Evolutionary conservation across 2,329 filamentous ascomycete genomes (phyloP), one percentile per base, ranked within the genome.

Genomic region (Alternaria ventricosa): DNA sequence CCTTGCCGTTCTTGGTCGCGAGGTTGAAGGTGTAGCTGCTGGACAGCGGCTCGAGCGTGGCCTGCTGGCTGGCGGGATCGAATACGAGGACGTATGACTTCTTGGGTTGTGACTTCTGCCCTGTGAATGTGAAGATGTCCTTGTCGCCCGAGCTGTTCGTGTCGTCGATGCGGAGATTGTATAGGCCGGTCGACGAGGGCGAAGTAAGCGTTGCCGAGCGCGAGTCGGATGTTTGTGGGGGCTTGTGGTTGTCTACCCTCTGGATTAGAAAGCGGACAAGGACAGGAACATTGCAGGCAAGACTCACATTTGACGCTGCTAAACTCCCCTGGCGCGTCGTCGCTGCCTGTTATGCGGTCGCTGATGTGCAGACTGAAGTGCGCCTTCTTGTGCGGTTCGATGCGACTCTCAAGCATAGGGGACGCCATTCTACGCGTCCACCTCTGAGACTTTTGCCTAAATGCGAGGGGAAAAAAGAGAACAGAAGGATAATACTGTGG

Each of bases 1-100:
- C 88, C 28, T 87, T 86, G 57, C 85, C 80, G 69, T 92, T 88
- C 51, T 87, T 3, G 91, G 92, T 13, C 89, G 89, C 59, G 86
- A 97, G 82, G 79, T 97, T 97, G 90, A 97, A 94, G 74, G 93
- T 90, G 80, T 97, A 91, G 43, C 90, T 89, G n/a, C 90, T 91
- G 75, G 93, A 88, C 58, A 97, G 84, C 55, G 89, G 89, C 82
- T 97, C 93, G 58, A 97, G 86, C 27, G 96, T 89, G 69, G 96
- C 96, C 60, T 87, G 90, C 74, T 95, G 89, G 56, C 88, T 89
- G 18, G 85, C 83, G 9, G 90, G 85, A 78, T 97, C 92, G 75
- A 95, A 96, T 61, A 95, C 87, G 55, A 97, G 86, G 10, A 86
- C 82, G 51, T 80, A 82, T 10, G 78, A 75, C 66, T 76, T 78